phyloP scores from a whole-genome alignment of 2,329 filamentous ascomycete species.

The Botrytis medusae region DNA sequence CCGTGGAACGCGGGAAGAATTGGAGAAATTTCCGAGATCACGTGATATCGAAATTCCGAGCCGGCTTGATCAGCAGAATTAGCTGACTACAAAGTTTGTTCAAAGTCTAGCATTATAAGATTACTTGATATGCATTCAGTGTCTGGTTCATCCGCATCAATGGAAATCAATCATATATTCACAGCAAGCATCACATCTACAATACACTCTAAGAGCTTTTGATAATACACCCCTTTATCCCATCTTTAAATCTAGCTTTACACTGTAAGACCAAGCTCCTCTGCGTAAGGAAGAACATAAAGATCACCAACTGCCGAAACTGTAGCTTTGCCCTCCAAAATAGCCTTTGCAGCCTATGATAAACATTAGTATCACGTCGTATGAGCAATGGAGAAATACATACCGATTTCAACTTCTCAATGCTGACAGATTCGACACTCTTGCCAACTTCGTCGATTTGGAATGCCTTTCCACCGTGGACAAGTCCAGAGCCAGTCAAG shows the following conservation, averaged over 20 bases:
- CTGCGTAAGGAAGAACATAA: slow-evolving; percentile 84
- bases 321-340: slow-evolving; percentile 84
- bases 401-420: slow-evolving; percentile 83
- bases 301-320: slow-evolving; percentile 91
- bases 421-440: slow-evolving; percentile 75
- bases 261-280: slow-evolving; percentile 91
- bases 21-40: slow-evolving; percentile 15
- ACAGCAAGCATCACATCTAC: slow-evolving; percentile 32
- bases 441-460: slow-evolving; percentile 79
- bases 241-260: slow-evolving; percentile 52
- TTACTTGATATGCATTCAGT: not conserved
- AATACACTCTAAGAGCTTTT: slow-evolving; percentile 41
- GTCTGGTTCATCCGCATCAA: not conserved
- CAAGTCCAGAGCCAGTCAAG: slow-evolving; percentile 78
- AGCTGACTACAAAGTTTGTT: not conserved
- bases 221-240: slow-evolving; percentile 40
- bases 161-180: slow-evolving; percentile 35
- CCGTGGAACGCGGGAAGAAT: slow-evolving; percentile 17
- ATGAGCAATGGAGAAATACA: slow-evolving; percentile 42
- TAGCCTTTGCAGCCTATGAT: slow-evolving; percentile 76
- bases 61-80: not conserved
- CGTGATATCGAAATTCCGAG: not conserved
- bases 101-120: not conserved
- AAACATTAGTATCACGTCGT: slow-evolving; percentile 38
- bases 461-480: slow-evolving; percentile 79